Base-by-base conservation (phyloP, 2,329 filamentous ascomycete genomes). In the Calonectria montana region DNA sequence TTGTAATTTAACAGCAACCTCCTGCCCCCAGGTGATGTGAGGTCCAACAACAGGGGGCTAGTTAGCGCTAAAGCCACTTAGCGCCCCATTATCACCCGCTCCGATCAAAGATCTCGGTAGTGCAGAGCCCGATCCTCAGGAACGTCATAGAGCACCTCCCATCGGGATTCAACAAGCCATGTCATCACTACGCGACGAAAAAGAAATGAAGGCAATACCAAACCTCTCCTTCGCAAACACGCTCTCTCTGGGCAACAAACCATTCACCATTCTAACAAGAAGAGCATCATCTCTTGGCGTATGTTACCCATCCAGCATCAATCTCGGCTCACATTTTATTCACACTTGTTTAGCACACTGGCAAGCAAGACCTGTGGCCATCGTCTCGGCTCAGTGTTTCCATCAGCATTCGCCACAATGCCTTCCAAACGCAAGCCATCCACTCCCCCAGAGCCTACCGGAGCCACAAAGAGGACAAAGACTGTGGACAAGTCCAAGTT, bases 381-480 rank as follows among this genome's bases (percentile, higher is more conserved):
- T 45, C 29, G 12, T 16, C 41, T 39, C 10, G 23, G 9, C 25
- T 16, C 21, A 4, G 23, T 23, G 13, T 45, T 27, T 16, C 37
- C 31, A 15, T 48, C 6, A 27, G 48, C 21, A 12, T 76, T 77
- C 35, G 35, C 70, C 57, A 80, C 78, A 35, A 83, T 84, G 82
- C 71, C 80, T 39, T 43, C 76, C 39, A 83, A 82, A 71, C 81
- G 81, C 61, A 82, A 81, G 68, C 70, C 78, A 4, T 35, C 75
- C 5, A 62, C 74, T 9, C 68, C 74, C 10, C 65, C 75, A 8
- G 77, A 76, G 3, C 41, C 73, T 21, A 79, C 78, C 53, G 80
- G 77, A 16, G 74, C 66, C 13, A 74, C 76, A 31, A 78, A 84
- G 74, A 86, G 81, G 76, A 74, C 76, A 67, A 86, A 83, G 75